A percentile compares a stretch with the other conserved stretches of the same genome.
These are phyloP conservation scores for Cylindrotheca closterium DNA, from an alignment of 108 stramenopile genomes.

Conservation along the genomic window DNA sequence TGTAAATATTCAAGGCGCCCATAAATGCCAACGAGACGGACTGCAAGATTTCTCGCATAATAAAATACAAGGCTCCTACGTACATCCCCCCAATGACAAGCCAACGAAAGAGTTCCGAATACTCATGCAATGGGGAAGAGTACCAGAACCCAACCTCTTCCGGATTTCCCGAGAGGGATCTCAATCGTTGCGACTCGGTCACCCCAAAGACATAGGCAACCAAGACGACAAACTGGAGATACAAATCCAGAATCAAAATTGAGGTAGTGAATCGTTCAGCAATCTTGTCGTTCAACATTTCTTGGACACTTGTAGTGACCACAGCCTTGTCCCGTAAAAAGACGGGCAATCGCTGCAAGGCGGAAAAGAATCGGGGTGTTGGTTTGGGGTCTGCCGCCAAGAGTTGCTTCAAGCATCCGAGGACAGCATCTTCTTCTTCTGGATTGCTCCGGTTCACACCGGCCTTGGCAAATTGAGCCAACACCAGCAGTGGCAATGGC, in stretches of 20 bases:
- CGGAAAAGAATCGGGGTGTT: constrained; percentile 75
- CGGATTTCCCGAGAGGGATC: constrained; percentile 18
- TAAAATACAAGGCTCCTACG: constrained; percentile 63
- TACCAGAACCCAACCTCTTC: background rate
- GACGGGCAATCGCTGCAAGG: constrained; percentile 64
- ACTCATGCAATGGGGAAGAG: background rate
- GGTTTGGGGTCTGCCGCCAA: constrained; percentile 65
- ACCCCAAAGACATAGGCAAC: constrained; percentile 21
- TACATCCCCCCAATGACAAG: constrained; percentile 25
- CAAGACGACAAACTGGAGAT: constrained; percentile 37
- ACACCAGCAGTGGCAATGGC: constrained; percentile 57
- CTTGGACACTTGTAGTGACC: constrained; percentile 57
- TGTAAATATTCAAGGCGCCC: constrained; percentile 51
- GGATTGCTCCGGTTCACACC: constrained; percentile 10
- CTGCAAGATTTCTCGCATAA: constrained; percentile 65
- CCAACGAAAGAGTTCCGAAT: background rate
- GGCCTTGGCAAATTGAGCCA: constrained; percentile 52
- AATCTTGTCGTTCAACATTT: constrained; percentile 69
- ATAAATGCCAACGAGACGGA: constrained; percentile 54
- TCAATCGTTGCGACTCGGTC: constrained; percentile 26
- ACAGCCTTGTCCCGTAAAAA: constrained; percentile 68
- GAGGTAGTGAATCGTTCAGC: constrained; percentile 68
- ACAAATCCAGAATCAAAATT: constrained; percentile 56
- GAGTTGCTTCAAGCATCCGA: constrained; percentile 56
- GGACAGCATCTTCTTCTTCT: constrained; percentile 44